Evolutionary conservation across 257 asterid genomes (phyloP), one percentile per base, ranked within the genome.

Genomic region (Lantana camara): DNA sequence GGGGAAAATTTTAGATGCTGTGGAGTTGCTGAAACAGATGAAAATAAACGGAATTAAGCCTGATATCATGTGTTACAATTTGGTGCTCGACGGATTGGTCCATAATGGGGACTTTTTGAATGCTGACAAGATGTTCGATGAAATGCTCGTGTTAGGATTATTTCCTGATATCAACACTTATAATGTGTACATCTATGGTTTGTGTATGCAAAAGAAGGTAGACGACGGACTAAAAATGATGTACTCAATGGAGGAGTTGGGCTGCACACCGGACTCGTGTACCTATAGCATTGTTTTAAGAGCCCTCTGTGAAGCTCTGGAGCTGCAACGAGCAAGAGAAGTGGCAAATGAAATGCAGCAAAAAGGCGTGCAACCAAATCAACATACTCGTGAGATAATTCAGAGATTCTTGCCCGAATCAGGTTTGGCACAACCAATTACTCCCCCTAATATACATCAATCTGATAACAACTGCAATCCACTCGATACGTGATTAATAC

Each of bases 111-210:
- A 79, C 45, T 88, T 66, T 29, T 32, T 0, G 45, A 63, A 34
- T 23, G 95, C 85, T 4, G 94, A 86, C 44, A 69, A 85, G 35
- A 61, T 88, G 95, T 88, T 91, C 17, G 98, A 91, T 73, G 88
- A 91, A 79, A 63, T 91, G 89, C 88, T 91, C 68, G 88, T 86
- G 29, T 55, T 63, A 40, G 95, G 95, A 6, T 73, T 84, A 69
- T 76, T 64, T 58, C 96, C 96, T n/a, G 79, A 86, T 70, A 60
- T 80, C 41, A 42, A 37, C 53, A 91, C 94, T 8, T 91, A 79
- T 77, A 91, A 79, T 70, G 73, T 73, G 63, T 81, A 77, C 67
- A 81, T 88, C 11, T 64, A 45, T 48, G 83, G 94, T 20, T 68
- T 86, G 67, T 84, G 95, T 37, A 59, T 70, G 82, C 95, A 81